Evolutionary conservation across 1,139 yeast genomes (phyloP).

Genomic region (Geotrichum fermentans): DNA sequence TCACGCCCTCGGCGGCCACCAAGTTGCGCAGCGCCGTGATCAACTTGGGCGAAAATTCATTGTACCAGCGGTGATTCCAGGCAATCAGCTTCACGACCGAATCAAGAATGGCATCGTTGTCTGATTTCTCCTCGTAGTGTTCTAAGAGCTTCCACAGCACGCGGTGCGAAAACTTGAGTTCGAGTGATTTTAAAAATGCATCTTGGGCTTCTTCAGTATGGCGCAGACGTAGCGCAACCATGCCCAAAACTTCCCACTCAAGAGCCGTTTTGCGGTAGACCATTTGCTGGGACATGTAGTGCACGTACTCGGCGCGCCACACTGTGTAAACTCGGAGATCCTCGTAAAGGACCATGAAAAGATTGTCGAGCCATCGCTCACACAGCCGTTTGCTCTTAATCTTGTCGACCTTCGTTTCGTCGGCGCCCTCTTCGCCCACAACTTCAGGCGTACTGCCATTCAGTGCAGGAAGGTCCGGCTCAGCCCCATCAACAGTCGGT

Average conservation of each 20-base stretch:
- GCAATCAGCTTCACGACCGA: slow-evolving; percentile 71
- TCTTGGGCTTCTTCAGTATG: slow-evolving; percentile 76
- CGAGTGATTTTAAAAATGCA: slow-evolving; percentile 69
- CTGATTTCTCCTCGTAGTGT: slow-evolving; percentile 43
- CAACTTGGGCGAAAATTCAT: slow-evolving; percentile 74
- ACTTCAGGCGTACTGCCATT: slow-evolving; percentile 1
- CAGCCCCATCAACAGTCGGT: slow-evolving; percentile 13
- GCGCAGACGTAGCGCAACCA: slow-evolving; percentile 71
- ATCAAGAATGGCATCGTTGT: slow-evolving; percentile 44
- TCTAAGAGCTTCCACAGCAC: slow-evolving; percentile 72
- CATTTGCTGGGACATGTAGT: slow-evolving; percentile 69
- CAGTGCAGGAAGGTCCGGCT: background rate
- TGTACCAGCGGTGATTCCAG: slow-evolving; percentile 98
- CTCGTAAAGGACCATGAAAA: slow-evolving; percentile 81
- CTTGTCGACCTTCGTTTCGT: slow-evolving; percentile 21
- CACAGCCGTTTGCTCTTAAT: slow-evolving; percentile 74
- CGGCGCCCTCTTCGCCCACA: slow-evolving; percentile 1
- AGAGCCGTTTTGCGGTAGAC: slow-evolving; percentile 73
- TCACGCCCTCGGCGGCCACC: slow-evolving; percentile 70
- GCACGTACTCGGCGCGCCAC: slow-evolving; percentile 90
- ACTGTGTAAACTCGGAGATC: slow-evolving; percentile 80
- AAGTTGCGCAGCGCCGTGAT: slow-evolving; percentile 53
- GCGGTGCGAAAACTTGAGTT: slow-evolving; percentile 75
- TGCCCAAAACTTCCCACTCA: slow-evolving; percentile 93
- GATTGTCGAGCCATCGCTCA: slow-evolving; percentile 90